phyloP scores from a whole-genome alignment of 140 eudicot genomes.

The Flaveria floridana region DNA sequence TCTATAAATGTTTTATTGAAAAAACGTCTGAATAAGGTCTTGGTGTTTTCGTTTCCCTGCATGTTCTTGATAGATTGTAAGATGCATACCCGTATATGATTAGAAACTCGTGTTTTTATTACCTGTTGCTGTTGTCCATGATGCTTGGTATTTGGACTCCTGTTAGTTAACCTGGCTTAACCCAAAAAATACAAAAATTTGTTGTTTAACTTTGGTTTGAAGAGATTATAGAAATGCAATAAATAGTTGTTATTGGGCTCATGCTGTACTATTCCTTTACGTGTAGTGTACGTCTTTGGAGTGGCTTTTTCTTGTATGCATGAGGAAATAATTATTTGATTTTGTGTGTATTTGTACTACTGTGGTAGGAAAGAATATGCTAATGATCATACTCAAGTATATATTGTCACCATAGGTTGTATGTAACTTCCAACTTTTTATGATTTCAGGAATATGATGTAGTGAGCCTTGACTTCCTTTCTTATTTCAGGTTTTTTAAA shows the following conservation, averaged over 20 bases:
- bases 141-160: not conserved
- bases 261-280: constrained; percentile 19
- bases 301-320: not conserved
- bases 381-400: not conserved
- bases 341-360: not conserved
- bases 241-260: constrained; percentile 33
- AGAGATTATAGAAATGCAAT: constrained; percentile 49
- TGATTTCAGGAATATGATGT: not conserved
- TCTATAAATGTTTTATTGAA: constrained; percentile 19
- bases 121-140: not conserved
- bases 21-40: constrained; percentile 19
- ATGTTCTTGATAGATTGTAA: constrained; percentile 11
- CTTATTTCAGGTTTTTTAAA: constrained; percentile 52
- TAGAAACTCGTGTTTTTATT: not conserved
- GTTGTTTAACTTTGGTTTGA: no score
- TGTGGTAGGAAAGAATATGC: not conserved
- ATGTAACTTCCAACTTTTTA: not conserved
- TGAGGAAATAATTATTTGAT: not conserved
- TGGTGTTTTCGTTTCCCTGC: not conserved
- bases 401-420: not conserved
- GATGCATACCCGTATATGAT: constrained; percentile 8
- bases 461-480: not conserved
- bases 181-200: no score
- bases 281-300: constrained; percentile 6
- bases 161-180: not conserved